Evolutionary conservation across 306 rosid species (phyloP).

Genomic region (Sindora glabra): DNA sequence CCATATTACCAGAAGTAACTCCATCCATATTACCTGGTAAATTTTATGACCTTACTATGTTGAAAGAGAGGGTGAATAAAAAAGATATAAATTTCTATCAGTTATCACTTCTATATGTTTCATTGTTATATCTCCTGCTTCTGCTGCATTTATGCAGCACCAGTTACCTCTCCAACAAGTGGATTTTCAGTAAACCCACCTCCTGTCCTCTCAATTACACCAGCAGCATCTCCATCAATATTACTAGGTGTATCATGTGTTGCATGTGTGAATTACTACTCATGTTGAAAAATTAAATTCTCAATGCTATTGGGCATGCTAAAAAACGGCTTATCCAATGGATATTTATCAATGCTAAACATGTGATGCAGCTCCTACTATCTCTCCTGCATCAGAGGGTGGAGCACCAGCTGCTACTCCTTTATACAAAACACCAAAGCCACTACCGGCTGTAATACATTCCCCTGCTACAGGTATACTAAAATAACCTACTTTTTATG

Average conservation of each 20-base stretch:
- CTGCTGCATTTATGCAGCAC: conserved; percentile 26
- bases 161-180: conserved; percentile 35
- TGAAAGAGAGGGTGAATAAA: neutral
- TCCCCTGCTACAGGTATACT: conserved; percentile 42
- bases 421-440: conserved; percentile 23
- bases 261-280: too few species aligned
- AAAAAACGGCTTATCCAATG: conserved; percentile 4
- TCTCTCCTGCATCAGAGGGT: too few species aligned
- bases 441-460: conserved; percentile 29
- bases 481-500: conserved; percentile 14
- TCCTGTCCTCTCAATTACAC: conserved; percentile 29
- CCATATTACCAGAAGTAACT: conserved; percentile 12
- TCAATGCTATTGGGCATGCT: neutral
- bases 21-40: conserved; percentile 32
- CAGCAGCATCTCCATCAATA: conserved; percentile 36
- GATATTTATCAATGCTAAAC: neutral
- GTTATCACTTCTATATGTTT: too few species aligned
- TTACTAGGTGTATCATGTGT: conserved; percentile 43
- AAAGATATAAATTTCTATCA: neutral
- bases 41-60: neutral
- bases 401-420: conserved; percentile 43
- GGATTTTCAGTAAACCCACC: conserved; percentile 43
- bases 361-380: conserved; percentile 50
- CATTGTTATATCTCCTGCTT: too few species aligned
- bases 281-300: too few species aligned